Evolutionary conservation across 2,329 filamentous ascomycete genomes (phyloP).

Genomic region (Biscogniauxia mediterranea): DNA sequence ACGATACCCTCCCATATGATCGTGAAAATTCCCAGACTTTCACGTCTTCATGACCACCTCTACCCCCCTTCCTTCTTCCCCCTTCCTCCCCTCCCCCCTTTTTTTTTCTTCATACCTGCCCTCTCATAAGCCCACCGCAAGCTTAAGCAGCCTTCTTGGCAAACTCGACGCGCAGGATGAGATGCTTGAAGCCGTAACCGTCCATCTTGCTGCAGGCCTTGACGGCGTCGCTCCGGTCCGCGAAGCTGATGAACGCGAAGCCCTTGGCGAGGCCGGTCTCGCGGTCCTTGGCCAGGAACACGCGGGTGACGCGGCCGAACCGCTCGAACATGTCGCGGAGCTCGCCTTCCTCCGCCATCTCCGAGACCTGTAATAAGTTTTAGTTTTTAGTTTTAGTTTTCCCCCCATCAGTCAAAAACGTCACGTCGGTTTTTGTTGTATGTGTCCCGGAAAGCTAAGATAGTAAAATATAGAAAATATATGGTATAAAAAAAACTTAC

Average conservation of each 20-base stretch:
- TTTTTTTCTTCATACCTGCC: too few relatives aligned
- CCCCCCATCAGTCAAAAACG: too few relatives aligned
- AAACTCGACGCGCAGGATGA: slow-evolving; percentile 85
- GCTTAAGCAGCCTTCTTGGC: slow-evolving; percentile 65
- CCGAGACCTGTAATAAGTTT: slow-evolving; percentile 69
- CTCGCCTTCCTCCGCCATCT: slow-evolving; percentile 95
- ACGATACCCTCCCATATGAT: not conserved
- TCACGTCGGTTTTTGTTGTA: too few relatives aligned
- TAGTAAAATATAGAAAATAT: not conserved
- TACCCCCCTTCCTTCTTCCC: not conserved
- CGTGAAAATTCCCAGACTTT: not conserved
- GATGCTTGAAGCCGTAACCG: slow-evolving; percentile 85
- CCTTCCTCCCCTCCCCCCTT: too few relatives aligned
- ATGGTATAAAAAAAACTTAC: slow-evolving; percentile 53
- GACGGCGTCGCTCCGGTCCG: slow-evolving; percentile 83
- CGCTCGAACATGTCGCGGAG: slow-evolving; percentile 97
- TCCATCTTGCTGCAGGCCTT: slow-evolving; percentile 98
- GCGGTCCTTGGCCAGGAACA: slow-evolving; percentile 96
- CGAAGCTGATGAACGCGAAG: slow-evolving; percentile 98
- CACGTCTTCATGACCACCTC: slow-evolving; percentile 1
- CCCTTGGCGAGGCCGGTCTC: slow-evolving; percentile 96
- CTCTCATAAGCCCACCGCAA: not conserved
- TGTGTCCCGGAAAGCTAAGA: not conserved
- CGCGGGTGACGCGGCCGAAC: slow-evolving; percentile 92
- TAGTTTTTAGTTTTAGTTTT: too few relatives aligned